Evolutionary conservation across 768 basidiomycete species (phyloP).

Genomic region (Auricularia heimuer): DNA sequence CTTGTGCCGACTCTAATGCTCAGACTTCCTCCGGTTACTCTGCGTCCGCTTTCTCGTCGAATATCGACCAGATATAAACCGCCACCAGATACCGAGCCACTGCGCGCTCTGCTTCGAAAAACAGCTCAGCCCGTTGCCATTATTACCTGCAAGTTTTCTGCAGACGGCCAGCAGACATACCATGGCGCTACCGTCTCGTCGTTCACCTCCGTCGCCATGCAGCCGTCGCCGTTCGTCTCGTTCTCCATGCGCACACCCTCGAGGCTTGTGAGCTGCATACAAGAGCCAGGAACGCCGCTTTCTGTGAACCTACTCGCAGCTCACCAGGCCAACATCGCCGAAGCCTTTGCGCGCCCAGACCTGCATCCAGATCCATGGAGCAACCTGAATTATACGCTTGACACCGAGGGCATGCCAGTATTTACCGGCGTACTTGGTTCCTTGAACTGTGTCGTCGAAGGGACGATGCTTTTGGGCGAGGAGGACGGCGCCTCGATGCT

Average conservation of each 20-base stretch:
- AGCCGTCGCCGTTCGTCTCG: constrained; percentile 77
- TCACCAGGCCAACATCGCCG: constrained; percentile 49
- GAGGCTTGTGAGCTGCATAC: constrained; percentile 62
- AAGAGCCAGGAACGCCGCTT: constrained; percentile 29
- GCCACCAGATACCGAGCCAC: not conserved
- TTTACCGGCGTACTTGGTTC: constrained; percentile 55
- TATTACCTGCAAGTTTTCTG: constrained; percentile 38
- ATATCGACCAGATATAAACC: not conserved
- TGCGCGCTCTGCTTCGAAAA: constrained; percentile 46
- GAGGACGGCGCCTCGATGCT: constrained; percentile 44
- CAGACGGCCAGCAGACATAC: constrained; percentile 23
- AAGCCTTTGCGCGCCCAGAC: constrained; percentile 65
- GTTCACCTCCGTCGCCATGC: constrained; percentile 84
- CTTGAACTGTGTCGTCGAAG: constrained; percentile 60
- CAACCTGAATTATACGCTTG: constrained; percentile 23
- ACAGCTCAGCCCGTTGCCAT: constrained; percentile 82
- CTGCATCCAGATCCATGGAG: constrained; percentile 51
- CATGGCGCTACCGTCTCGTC: constrained; percentile 94
- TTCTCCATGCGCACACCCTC: constrained; percentile 89
- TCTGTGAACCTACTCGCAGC: constrained; percentile 75
- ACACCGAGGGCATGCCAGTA: constrained; percentile 50
- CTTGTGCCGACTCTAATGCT: no score
- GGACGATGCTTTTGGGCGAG: constrained; percentile 44
- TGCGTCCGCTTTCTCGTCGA: not conserved
- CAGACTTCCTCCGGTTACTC: no score